phyloP scores from a whole-genome alignment of 2,329 filamentous ascomycete species.

The Ophiostoma australiae region DNA sequence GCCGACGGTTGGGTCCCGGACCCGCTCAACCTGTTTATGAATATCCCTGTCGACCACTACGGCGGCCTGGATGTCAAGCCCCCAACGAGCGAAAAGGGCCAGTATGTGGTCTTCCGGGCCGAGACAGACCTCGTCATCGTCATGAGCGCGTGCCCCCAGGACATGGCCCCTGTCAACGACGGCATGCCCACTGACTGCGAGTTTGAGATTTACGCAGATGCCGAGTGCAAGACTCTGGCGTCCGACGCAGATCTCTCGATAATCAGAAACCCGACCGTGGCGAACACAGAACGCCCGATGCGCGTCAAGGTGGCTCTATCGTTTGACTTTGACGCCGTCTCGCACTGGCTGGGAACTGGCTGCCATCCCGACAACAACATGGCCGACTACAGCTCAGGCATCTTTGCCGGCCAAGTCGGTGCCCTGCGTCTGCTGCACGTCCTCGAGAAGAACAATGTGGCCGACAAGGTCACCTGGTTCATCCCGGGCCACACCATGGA shows the following conservation, averaged over 20 bases:
- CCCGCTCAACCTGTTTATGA: constrained; percentile 44
- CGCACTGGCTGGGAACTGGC: constrained; percentile 51
- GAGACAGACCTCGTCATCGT: constrained; percentile 38
- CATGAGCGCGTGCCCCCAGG: constrained; percentile 42
- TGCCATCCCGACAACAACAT: constrained; percentile 45
- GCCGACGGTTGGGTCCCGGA: constrained; percentile 37
- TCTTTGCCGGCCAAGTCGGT: constrained; percentile 47
- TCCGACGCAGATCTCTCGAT: not conserved
- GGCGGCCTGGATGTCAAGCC: constrained; percentile 34
- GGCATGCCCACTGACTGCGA: constrained; percentile 36
- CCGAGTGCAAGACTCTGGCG: not conserved
- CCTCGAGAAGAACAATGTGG: constrained; percentile 51
- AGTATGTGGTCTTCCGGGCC: constrained; percentile 36
- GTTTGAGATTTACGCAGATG: constrained; percentile 23
- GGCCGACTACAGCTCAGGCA: constrained; percentile 45
- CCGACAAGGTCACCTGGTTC: constrained; percentile 52
- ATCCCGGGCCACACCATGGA: constrained; percentile 47
- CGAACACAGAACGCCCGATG: not conserved
- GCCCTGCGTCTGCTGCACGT: constrained; percentile 61
- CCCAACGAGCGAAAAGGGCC: constrained; percentile 36
- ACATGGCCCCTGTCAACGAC: constrained; percentile 37
- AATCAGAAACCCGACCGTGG: not conserved
- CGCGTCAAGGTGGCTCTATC: constrained; percentile 32
- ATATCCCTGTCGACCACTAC: constrained; percentile 37
- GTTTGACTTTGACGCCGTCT: constrained; percentile 51